These are phyloP conservation scores for Gynochthodes officinalis DNA, from an alignment of 257 asterid genomes.

Conservation along the genomic window DNA sequence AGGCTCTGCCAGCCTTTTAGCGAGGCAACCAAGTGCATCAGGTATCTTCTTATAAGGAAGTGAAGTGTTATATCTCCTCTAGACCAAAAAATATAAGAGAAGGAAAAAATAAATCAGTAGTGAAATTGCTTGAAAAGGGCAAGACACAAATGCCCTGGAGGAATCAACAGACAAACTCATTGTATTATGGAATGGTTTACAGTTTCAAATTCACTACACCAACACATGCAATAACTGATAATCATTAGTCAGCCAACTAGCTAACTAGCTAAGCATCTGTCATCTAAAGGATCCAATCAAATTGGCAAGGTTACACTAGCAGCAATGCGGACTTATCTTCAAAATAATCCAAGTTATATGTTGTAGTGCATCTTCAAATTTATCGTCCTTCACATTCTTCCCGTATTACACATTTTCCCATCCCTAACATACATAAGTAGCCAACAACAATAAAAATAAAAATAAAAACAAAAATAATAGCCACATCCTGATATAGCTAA, in stretches of 20 bases:
- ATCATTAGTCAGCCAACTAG: neutral
- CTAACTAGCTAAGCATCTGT: neutral
- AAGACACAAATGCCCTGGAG: neutral
- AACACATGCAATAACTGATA: neutral
- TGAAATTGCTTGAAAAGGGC: neutral
- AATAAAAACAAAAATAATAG: no score
- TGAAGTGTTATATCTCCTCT: constrained; percentile 74
- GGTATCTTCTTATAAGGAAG: constrained; percentile 90
- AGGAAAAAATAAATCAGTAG: constrained; percentile 19
- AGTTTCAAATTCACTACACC: neutral
- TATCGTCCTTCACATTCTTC: neutral
- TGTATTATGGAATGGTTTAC: neutral
- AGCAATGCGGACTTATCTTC: no score
- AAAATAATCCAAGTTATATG: no score
- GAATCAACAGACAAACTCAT: neutral
- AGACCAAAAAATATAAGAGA: constrained; percentile 23
- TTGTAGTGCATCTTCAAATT: no score
- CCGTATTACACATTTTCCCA: no score
- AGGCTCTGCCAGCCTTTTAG: constrained; percentile 74
- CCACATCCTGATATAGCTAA: no score
- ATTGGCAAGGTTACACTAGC: no score
- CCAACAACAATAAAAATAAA: no score
- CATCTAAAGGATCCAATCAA: no score
- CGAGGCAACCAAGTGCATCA: constrained; percentile 59
- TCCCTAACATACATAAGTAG: neutral